A percentile compares a stretch with the other conserved stretches of the same genome.
phyloP scores from a whole-genome alignment of 2,329 filamentous ascomycete species.

The Cadophora sp. region DNA sequence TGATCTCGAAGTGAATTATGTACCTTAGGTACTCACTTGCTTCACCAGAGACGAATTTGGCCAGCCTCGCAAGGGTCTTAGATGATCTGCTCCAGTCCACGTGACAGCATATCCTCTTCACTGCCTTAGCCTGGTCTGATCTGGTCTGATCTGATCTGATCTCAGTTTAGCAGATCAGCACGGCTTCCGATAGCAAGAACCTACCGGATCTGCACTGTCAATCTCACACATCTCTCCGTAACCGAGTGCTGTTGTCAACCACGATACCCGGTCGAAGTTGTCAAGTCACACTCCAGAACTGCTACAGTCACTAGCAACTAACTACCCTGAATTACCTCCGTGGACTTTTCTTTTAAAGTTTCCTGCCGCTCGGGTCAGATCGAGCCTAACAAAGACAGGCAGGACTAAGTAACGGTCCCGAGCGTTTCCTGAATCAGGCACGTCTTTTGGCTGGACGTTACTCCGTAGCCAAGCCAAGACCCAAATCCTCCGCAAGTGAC shows the following conservation, averaged over 20 bases:
- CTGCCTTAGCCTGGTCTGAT: neutral
- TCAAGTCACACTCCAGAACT: no score
- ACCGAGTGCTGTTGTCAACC: neutral
- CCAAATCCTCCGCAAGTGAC: no score
- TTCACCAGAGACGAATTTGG: no score
- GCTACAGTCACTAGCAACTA: neutral
- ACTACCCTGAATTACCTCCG: neutral
- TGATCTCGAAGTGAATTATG: no score
- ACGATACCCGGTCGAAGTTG: neutral
- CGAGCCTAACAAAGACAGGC: neutral
- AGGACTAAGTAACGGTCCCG: neutral
- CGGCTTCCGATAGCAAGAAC: no score
- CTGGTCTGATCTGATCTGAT: slow-evolving; percentile 13
- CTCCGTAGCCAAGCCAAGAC: neutral
- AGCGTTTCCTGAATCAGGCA: slow-evolving; percentile 6
- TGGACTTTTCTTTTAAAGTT: neutral
- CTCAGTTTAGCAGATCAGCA: slow-evolving; percentile 2
- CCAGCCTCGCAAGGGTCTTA: no score
- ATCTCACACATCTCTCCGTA: neutral
- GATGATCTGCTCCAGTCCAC: neutral
- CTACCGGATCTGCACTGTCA: neutral
- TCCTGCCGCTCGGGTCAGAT: neutral
- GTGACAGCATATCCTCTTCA: neutral
- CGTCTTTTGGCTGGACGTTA: neutral
- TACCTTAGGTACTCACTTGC: no score